A percentile compares a stretch with the other conserved stretches of the same genome.
Conservation (phyloP, 306 rosid genomes). For the Pueraria montana region DNA sequence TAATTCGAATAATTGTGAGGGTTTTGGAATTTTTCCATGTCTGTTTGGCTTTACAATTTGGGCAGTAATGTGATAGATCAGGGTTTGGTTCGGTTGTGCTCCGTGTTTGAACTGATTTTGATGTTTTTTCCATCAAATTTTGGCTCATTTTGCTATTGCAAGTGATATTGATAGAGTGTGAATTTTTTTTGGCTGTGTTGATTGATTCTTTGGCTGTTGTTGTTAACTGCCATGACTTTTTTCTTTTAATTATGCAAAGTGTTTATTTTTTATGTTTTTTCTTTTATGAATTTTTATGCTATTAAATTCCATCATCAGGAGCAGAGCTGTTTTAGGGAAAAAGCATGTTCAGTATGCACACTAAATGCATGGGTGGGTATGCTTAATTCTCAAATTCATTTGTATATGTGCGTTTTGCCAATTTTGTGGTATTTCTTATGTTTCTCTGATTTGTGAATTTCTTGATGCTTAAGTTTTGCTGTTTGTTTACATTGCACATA, state of each 20-base stretch:
- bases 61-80: conserved; percentile 48
- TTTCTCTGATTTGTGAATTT: background rate
- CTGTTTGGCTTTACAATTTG: background rate
- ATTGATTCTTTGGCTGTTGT: too few species aligned
- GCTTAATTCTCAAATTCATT: conserved; percentile 22
- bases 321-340: conserved; percentile 43
- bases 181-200: too few species aligned
- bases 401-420: background rate
- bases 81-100: conserved; percentile 17
- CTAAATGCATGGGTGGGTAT: conserved; percentile 50
- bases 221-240: too few species aligned
- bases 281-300: conserved; percentile 18
- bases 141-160: background rate
- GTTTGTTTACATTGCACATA: background rate
- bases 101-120: background rate
- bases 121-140: background rate
- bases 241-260: too few species aligned
- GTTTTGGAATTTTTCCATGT: background rate
- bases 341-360: conserved; percentile 50
- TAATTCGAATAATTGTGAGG: too few species aligned
- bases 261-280: too few species aligned
- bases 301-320: conserved; percentile 48
- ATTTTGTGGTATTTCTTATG: background rate
- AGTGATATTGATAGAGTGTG: background rate
- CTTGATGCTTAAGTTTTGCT: background rate